These are phyloP conservation scores for Sclerotinia trifoliorum DNA, from an alignment of 2,329 filamentous ascomycete genomes.

Conservation along the genomic window DNA sequence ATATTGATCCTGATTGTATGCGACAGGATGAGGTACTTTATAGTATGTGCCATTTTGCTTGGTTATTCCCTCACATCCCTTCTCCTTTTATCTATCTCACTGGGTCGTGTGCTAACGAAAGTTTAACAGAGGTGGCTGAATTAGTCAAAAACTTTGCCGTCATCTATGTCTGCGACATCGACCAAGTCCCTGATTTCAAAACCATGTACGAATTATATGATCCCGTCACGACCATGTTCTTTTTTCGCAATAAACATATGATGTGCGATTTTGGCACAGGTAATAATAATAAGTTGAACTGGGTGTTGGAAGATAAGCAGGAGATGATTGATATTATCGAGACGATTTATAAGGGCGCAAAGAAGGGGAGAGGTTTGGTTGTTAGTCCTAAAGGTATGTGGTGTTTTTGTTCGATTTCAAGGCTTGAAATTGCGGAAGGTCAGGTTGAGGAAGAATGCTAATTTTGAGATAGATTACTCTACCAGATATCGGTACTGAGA, in stretches of 20 bases:
- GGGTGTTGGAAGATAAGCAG: slow-evolving; percentile 95
- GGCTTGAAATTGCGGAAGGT: too few relatives aligned
- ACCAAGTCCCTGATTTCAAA: slow-evolving; percentile 89
- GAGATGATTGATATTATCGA: slow-evolving; percentile 98
- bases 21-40: slow-evolving; percentile 91
- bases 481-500: slow-evolving; percentile 65
- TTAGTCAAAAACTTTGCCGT: slow-evolving; percentile 89
- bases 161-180: slow-evolving; percentile 92
- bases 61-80: neutral
- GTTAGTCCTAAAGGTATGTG: slow-evolving; percentile 77
- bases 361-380: slow-evolving; percentile 94
- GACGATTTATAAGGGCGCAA: slow-evolving; percentile 96
- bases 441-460: slow-evolving; percentile 16
- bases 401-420: neutral
- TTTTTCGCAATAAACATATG: slow-evolving; percentile 98
- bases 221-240: slow-evolving; percentile 93
- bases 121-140: slow-evolving; percentile 67
- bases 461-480: slow-evolving; percentile 51
- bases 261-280: slow-evolving; percentile 97
- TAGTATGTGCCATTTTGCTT: slow-evolving; percentile 45
- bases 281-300: slow-evolving; percentile 98
- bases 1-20: slow-evolving; percentile 78
- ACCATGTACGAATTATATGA: slow-evolving; percentile 94
- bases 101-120: neutral
- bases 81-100: neutral